Base-by-base conservation (phyloP, 225 moss, liverwort and hornwort species). In the Physcomitrium patens region DNA sequence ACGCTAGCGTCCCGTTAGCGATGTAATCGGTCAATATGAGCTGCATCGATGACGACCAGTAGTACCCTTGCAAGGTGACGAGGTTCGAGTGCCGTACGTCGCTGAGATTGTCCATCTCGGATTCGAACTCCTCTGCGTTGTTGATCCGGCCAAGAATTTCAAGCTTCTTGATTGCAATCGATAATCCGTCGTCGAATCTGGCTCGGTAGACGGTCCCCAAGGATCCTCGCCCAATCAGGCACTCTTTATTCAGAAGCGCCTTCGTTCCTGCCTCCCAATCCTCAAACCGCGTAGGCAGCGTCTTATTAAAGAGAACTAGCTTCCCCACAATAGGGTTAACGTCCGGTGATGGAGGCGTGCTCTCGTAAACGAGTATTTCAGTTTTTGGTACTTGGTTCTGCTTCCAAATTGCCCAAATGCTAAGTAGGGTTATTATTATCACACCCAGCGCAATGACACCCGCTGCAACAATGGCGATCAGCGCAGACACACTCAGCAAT, bases 1-100 rank as follows among this genome's bases (percentile, higher is more conserved):
- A 79, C 24, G 84, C 82, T 3, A 97, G 87, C 20, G 92, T 91
- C 18, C 89, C 83, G 10, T 89, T 94, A 0, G 87, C 45, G 44
- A 97, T 56, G 69, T 84, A 97, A 75, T 97, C 97, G 3, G 86
- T 86, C 23, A 97, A 59, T 69, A 94, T 84, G 27, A 97, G 77
- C 78, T 97, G 97, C 97, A 97, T 97, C 0, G 94, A 85, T 0
- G 94, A 91, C 9, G 94, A 97, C 97, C 97, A 97, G 78, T 94
- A 97, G 75, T 94, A 97, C 1, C 97, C 97, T 73, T 97, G 97
- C 28, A 97, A 65, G 27, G 83, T 88, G 8, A 97, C 91, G 28
- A 97, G 86, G 45, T 93, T 97, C 31, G 86, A 70, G 24, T 97
- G 97, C 60, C 79, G 87, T 56, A 93, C 70, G 58, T 87, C 87